Evolutionary conservation across 331 rosid species (phyloP).

Genomic region (Cydonia oblonga): DNA sequence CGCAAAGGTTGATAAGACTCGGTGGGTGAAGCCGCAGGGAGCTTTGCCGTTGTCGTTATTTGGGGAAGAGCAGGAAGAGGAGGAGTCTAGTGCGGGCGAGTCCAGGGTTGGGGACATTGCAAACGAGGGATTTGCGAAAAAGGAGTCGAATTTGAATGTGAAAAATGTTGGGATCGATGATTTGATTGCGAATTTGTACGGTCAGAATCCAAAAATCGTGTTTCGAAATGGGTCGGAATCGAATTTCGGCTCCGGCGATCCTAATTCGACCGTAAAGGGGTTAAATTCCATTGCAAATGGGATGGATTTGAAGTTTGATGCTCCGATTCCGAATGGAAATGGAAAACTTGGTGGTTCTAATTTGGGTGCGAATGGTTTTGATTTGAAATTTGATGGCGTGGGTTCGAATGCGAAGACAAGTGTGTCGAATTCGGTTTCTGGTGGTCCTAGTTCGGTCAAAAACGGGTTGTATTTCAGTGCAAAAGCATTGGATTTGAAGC

Average conservation of each 20-base stretch:
- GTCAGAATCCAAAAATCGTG: constrained; percentile 20
- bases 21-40: constrained; percentile 43
- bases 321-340: background rate
- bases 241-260: background rate
- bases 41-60: constrained; percentile 83
- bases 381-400: constrained; percentile 4
- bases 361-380: background rate
- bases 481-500: constrained; percentile 16
- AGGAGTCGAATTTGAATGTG: constrained; percentile 27
- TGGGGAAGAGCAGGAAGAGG: constrained; percentile 45
- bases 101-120: background rate
- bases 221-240: constrained; percentile 25
- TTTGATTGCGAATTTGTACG: constrained; percentile 38
- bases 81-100: constrained; percentile 17
- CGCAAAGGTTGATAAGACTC: background rate
- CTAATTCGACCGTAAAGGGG: constrained; percentile 5
- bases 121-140: constrained; percentile 13
- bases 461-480: constrained; percentile 14
- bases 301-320: constrained; percentile 19
- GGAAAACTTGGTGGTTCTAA: background rate
- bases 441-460: constrained; percentile 1
- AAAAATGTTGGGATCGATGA: constrained; percentile 20
- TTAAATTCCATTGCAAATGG: constrained; percentile 13
- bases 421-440: background rate
- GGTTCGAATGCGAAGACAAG: background rate